Conservation (phyloP, 345 rosid genomes). For the Lumnitzera racemosa region DNA sequence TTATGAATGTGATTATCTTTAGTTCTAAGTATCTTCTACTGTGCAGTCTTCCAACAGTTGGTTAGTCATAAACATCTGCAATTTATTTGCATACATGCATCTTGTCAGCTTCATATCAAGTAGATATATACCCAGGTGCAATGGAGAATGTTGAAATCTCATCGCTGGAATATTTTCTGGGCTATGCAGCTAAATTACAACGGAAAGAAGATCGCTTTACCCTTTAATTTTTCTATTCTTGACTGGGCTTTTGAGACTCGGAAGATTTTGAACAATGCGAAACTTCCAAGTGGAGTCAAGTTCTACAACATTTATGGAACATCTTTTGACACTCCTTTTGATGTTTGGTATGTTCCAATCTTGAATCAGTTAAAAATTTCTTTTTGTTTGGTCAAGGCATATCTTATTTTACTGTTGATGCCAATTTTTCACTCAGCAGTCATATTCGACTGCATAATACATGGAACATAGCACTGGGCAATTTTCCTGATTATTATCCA, state of each 20-base stretch:
- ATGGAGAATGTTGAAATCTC: not conserved
- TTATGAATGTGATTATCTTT: no score
- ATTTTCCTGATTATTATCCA: no score
- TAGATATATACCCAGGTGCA: not conserved
- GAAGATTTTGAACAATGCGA: slow-evolving; percentile 38
- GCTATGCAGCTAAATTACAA: slow-evolving; percentile 46
- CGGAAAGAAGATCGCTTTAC: slow-evolving; percentile 59
- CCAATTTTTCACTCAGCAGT: not conserved
- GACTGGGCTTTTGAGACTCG: slow-evolving; percentile 73
- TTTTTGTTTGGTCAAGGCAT: slow-evolving; percentile 2
- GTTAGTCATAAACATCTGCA: no score
- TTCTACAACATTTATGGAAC: slow-evolving; percentile 81
- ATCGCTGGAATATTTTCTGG: not conserved
- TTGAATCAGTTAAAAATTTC: not conserved
- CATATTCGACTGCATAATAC: not conserved
- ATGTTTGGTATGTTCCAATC: slow-evolving; percentile 55
- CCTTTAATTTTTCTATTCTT: slow-evolving; percentile 63
- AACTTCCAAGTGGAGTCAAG: slow-evolving; percentile 61
- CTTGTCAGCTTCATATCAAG: not conserved
- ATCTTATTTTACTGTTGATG: not conserved
- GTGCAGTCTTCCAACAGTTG: no score
- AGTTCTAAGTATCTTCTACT: no score
- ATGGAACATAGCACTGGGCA: no score
- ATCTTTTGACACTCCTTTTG: slow-evolving; percentile 71
- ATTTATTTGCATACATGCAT: not conserved